These are phyloP conservation scores for Calonectria pseudoreteaudii DNA, from an alignment of 2,329 filamentous ascomycete genomes.

Conservation along the genomic window DNA sequence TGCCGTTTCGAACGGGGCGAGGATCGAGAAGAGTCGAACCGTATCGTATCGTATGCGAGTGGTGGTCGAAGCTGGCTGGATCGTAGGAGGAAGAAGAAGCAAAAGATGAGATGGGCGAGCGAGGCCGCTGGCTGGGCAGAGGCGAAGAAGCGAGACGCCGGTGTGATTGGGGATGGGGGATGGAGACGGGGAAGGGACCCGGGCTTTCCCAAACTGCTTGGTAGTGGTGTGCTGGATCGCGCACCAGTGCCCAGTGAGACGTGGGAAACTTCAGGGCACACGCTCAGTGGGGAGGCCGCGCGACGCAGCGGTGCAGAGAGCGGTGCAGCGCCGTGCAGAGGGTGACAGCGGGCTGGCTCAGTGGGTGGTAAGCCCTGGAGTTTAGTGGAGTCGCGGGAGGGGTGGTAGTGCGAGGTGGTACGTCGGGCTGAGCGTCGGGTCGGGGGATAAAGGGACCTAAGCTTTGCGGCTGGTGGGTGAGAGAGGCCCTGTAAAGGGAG, in stretches of 20 bases:
- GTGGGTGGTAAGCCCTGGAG: slow-evolving; percentile 24
- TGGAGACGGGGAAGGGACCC: slow-evolving; percentile 24
- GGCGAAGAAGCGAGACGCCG: slow-evolving; percentile 23
- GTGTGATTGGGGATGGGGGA: slow-evolving; percentile 21
- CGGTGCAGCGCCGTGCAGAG: slow-evolving; percentile 1
- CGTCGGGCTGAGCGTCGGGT: slow-evolving; percentile 15
- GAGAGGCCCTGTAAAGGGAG: slow-evolving; percentile 7
- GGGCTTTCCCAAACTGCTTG: slow-evolving; percentile 29
- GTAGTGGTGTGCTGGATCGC: slow-evolving; percentile 25
- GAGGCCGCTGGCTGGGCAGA: slow-evolving; percentile 21
- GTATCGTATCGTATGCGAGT: slow-evolving; percentile 28
- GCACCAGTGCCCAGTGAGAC: slow-evolving; percentile 6
- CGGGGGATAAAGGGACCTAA: slow-evolving; percentile 3
- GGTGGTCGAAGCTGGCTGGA: slow-evolving; percentile 24
- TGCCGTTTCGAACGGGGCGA: slow-evolving; percentile 36
- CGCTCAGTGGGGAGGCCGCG: slow-evolving; percentile 17
- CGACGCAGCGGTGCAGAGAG: not conserved
- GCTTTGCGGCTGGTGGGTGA: slow-evolving; percentile 9
- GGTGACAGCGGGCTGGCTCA: slow-evolving; percentile 14
- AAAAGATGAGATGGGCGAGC: slow-evolving; percentile 28
- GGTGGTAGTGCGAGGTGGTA: slow-evolving; percentile 9
- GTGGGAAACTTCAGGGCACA: slow-evolving; percentile 15
- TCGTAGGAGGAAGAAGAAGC: slow-evolving; percentile 26
- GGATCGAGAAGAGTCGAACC: slow-evolving; percentile 15
- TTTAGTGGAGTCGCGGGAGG: slow-evolving; percentile 10